Base-by-base conservation (phyloP, 2,329 filamentous ascomycete species). In the Sporothrix brunneoviolacea region DNA sequence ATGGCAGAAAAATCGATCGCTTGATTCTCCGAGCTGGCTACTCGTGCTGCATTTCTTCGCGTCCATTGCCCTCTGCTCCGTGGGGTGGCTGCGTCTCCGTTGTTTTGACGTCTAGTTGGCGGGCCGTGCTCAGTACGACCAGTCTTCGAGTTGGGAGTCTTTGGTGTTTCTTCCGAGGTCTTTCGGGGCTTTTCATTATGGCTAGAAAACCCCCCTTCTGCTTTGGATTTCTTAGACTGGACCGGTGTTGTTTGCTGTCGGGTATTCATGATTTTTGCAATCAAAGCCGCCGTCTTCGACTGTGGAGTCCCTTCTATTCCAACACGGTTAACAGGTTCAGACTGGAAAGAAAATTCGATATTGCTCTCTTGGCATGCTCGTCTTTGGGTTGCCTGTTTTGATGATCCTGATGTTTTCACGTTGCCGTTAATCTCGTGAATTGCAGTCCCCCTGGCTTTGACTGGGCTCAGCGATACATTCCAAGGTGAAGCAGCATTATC, bases 241-340 rank as follows among this genome's bases (percentile, higher is more conserved):
- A 15, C 18, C 12, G 46, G 10, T 19, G 37, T 36, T 4, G 19
- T 32, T 9, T 43, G 24, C 40, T 43, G 40, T 9, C 36, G 48
- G 9, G 51, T 28, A 19, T 51, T 52, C 28, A 50, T 54, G 43
- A 57, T 54, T 4, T 52, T 52, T 13, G 55, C 51, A 40, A 57
- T 55, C 28, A 57, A 9, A 1, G 53, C 47, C 1, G 51, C 51
- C 10, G 55, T 53, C 16, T 55, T 57, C 7, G 55, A 57, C 16
- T 55, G 55, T 0, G 53, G 40, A 2, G 49, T 51, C 3, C 5
- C 42, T 2, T 24, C 51, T 8, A 50, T 30, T 4, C 46, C 48
- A 4, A 46, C 42, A 30, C 37, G 42, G 1, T 43, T 33, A 4
- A 46, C 46, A 19, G 51, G 51, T 13, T 50, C 47, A 3, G 47